These are phyloP conservation scores for Protomyces inundatus DNA, from an alignment of 1,139 yeast species.

Conservation along the genomic window DNA sequence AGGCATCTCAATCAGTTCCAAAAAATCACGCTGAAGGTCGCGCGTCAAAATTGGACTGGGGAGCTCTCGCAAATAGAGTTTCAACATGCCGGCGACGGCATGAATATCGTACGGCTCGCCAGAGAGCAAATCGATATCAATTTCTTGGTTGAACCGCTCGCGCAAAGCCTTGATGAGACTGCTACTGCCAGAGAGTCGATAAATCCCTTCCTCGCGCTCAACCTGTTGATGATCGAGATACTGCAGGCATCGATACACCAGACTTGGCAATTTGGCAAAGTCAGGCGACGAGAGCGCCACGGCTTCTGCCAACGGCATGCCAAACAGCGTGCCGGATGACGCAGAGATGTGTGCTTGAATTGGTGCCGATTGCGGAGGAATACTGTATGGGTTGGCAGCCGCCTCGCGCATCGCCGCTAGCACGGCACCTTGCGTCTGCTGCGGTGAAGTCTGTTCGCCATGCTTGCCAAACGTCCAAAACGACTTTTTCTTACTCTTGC, in stretches of 20 bases:
- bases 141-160: constrained; percentile 53
- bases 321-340: constrained; percentile 48
- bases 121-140: constrained; percentile 62
- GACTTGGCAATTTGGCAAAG: constrained; percentile 56
- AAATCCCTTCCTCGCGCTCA: constrained; percentile 80
- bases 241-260: constrained; percentile 70
- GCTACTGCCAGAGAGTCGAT: constrained; percentile 85
- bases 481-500: constrained; percentile 24
- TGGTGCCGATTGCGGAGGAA: background rate
- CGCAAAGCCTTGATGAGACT: constrained; percentile 68
- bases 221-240: constrained; percentile 65
- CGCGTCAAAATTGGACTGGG: constrained; percentile 62
- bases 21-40: constrained; percentile 44
- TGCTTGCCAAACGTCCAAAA: constrained; percentile 27
- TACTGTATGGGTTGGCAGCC: constrained; percentile 4
- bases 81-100: constrained; percentile 72
- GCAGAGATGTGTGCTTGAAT: background rate
- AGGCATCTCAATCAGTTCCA: constrained; percentile 35
- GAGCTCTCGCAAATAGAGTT: constrained; percentile 65
- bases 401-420: constrained; percentile 20
- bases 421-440: background rate
- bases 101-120: constrained; percentile 42
- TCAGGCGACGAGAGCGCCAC: constrained; percentile 42
- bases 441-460: constrained; percentile 8
- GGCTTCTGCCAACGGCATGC: constrained; percentile 56